Percentiles rank a stretch among this genome's conserved stretches.
Evolutionary conservation across 495 filamentous ascomycete species (phyloP).

Genomic region (Annulohypoxylon bovei): DNA sequence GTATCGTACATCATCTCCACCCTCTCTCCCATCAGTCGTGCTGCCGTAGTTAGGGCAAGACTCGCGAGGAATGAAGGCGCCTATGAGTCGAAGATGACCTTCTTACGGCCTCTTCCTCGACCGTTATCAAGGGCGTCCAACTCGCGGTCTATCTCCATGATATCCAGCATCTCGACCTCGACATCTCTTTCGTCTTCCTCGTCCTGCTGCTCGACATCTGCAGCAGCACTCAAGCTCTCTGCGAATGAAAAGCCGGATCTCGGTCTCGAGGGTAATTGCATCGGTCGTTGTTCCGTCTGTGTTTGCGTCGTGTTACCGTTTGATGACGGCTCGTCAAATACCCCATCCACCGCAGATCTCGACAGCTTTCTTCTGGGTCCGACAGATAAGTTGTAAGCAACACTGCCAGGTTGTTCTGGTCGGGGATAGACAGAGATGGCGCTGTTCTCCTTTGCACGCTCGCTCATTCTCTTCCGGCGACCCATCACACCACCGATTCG

Average conservation of each 20-base stretch:
- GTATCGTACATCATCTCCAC: conserved; percentile 51
- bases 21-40: background rate
- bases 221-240: conserved; percentile 54
- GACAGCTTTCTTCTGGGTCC: conserved; percentile 36
- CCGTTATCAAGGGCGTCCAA: conserved; percentile 58
- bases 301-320: conserved; percentile 10
- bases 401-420: conserved; percentile 52
- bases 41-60: background rate
- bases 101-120: conserved; percentile 56
- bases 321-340: conserved; percentile 44
- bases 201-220: conserved; percentile 55
- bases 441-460: conserved; percentile 44
- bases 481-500: conserved; percentile 51
- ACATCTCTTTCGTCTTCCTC: conserved; percentile 59
- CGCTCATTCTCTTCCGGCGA: conserved; percentile 39
- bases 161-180: conserved; percentile 63
- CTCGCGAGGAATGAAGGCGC: background rate
- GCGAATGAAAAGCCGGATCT: conserved; percentile 53
- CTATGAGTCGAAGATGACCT: conserved; percentile 58
- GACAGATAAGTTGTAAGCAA: conserved; percentile 59
- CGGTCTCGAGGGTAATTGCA: conserved; percentile 30
- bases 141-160: conserved; percentile 65
- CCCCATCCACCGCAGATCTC: conserved; percentile 6
- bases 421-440: conserved; percentile 56
- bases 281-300: conserved; percentile 17